Conservation (phyloP, 2,329 filamentous ascomycete genomes). For the Dendryphion nanum region DNA sequence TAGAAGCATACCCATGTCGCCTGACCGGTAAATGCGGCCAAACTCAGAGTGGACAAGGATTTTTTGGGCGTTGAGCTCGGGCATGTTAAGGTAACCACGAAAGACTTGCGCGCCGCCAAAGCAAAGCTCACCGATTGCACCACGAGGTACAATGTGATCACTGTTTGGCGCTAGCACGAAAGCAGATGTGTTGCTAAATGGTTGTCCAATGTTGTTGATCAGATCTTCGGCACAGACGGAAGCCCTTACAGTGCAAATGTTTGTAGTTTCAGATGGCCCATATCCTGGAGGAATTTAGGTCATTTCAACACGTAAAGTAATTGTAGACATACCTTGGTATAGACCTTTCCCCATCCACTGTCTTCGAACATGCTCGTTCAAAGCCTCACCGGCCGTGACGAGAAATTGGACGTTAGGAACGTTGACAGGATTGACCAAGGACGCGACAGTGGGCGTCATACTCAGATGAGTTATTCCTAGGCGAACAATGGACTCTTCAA, state of each 20-base stretch:
- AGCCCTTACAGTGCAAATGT: constrained; percentile 75
- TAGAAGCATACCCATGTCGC: constrained; percentile 78
- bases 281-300: constrained; percentile 50
- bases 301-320: not conserved
- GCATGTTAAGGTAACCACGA: constrained; percentile 68
- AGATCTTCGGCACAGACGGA: constrained; percentile 58
- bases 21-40: constrained; percentile 77
- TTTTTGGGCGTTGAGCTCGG: constrained; percentile 61
- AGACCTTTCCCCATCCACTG: constrained; percentile 67
- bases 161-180: constrained; percentile 56
- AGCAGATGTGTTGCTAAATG: constrained; percentile 72
- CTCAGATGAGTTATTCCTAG: constrained; percentile 75
- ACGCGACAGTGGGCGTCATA: constrained; percentile 81
- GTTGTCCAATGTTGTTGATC: constrained; percentile 73
- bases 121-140: constrained; percentile 78
- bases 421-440: constrained; percentile 65
- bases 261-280: constrained; percentile 82
- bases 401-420: constrained; percentile 73
- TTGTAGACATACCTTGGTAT: constrained; percentile 59
- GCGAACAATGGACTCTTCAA: constrained; percentile 64
- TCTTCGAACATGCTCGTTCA: constrained; percentile 69
- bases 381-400: constrained; percentile 76
- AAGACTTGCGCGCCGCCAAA: constrained; percentile 82
- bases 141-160: constrained; percentile 57
- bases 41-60: constrained; percentile 68